phyloP scores from a whole-genome alignment of 2,329 filamentous ascomycete genomes.

The Fusarium brachygibbosum region DNA sequence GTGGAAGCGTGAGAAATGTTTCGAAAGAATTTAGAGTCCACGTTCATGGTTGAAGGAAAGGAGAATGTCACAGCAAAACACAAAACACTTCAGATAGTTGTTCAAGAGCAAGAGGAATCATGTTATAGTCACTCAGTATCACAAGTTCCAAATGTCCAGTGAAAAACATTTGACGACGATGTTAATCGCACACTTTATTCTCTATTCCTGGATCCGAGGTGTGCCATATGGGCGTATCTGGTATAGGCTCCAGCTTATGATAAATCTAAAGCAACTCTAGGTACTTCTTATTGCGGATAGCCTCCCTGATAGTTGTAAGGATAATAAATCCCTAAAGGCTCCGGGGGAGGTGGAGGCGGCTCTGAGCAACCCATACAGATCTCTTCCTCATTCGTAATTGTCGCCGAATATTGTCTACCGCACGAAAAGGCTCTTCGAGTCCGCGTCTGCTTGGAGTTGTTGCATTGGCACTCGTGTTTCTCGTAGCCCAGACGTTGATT shows the following conservation, averaged over 20 bases:
- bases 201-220: too few relatives aligned
- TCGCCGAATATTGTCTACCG: background rate
- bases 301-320: background rate
- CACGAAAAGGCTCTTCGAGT: background rate
- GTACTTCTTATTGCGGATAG: background rate
- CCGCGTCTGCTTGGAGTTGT: background rate
- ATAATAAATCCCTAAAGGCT: background rate
- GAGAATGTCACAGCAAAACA: too few relatives aligned
- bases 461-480: background rate
- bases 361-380: background rate
- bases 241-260: too few relatives aligned
- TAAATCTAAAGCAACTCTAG: too few relatives aligned
- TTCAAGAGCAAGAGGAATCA: too few relatives aligned
- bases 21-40: too few relatives aligned
- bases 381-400: slow-evolving; percentile 8
- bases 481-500: slow-evolving; percentile 1
- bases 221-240: too few relatives aligned
- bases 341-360: background rate
- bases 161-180: background rate
- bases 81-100: too few relatives aligned
- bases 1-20: too few relatives aligned
- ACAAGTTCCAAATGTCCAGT: background rate
- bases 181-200: too few relatives aligned
- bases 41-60: too few relatives aligned
- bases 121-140: too few relatives aligned